phyloP scores from a whole-genome alignment of 1,139 yeast species.

The Nakaseomyces bracarensis region DNA sequence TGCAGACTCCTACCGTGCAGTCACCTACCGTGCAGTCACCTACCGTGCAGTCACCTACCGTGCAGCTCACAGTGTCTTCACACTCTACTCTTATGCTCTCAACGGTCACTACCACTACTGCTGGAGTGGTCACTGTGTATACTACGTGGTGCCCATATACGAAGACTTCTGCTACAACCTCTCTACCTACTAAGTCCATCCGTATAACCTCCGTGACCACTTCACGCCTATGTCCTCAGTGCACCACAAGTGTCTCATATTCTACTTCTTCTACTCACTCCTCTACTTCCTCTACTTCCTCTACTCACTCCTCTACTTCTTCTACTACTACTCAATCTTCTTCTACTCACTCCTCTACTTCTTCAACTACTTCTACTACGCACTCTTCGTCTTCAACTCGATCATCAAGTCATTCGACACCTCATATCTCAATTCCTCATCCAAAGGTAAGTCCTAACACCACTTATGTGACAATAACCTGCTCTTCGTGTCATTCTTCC shows the following conservation, averaged over 20 bases:
- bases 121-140: slow-evolving; percentile 7
- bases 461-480: background rate
- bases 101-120: slow-evolving; percentile 6
- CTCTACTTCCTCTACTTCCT: background rate
- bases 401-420: too few species aligned
- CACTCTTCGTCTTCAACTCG: too few species aligned
- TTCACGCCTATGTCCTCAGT: background rate
- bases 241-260: background rate
- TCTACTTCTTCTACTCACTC: background rate
- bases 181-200: background rate
- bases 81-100: slow-evolving; percentile 5
- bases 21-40: too few species aligned
- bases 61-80: too few species aligned
- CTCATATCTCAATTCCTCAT: too few species aligned
- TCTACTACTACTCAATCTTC: slow-evolving; percentile 4
- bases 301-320: background rate
- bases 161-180: slow-evolving; percentile 2
- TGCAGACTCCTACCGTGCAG: too few species aligned
- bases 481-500: slow-evolving; percentile 5
- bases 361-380: slow-evolving; percentile 6
- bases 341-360: slow-evolving; percentile 5
- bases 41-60: too few species aligned
- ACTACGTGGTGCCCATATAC: slow-evolving; percentile 9
- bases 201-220: background rate
- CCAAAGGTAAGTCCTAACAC: background rate